phyloP scores from a whole-genome alignment of 192 early-diverging fungal species.

The Backusella morwellensis region DNA sequence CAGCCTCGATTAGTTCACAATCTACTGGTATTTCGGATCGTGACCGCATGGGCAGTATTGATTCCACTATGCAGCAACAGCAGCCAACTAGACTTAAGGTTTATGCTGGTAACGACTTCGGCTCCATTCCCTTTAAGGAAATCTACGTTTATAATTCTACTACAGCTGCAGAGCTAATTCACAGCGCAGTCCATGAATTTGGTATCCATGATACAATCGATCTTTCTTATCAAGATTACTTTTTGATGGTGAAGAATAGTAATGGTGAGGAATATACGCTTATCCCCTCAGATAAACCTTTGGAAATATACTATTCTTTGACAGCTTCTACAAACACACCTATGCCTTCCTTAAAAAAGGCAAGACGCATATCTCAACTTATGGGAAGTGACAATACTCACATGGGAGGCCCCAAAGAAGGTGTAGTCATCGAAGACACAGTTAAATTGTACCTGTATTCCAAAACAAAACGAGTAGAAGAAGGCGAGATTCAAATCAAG shows the following conservation, averaged over 20 bases:
- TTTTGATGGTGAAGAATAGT: conserved; percentile 43
- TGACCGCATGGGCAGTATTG: conserved; percentile 16
- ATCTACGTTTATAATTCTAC: conserved; percentile 38
- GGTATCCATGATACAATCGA: conserved; percentile 26
- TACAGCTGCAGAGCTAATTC: conserved; percentile 41
- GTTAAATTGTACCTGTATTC: conserved; percentile 25
- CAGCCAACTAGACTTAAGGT: conserved; percentile 34
- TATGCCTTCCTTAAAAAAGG: conserved; percentile 43
- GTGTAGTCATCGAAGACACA: neutral
- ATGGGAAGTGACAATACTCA: conserved; percentile 28
- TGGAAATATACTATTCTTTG: conserved; percentile 51
- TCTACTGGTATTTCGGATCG: conserved; percentile 25
- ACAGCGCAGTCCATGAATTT: conserved; percentile 44
- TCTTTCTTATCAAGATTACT: conserved; percentile 34
- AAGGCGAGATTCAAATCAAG: conserved; percentile 27
- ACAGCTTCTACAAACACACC: conserved; percentile 46
- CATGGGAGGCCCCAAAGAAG: conserved; percentile 28
- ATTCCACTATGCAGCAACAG: conserved; percentile 4
- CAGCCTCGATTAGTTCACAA: conserved; percentile 31
- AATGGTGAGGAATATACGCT: conserved; percentile 51
- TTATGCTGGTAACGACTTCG: conserved; percentile 40
- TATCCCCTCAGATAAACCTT: conserved; percentile 48
- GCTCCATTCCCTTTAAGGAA: conserved; percentile 26
- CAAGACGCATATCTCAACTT: conserved; percentile 40
- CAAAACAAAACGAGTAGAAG: conserved; percentile 17